phyloP scores from a whole-genome alignment of 2,329 filamentous ascomycete species.

The Diaporthe batatas region DNA sequence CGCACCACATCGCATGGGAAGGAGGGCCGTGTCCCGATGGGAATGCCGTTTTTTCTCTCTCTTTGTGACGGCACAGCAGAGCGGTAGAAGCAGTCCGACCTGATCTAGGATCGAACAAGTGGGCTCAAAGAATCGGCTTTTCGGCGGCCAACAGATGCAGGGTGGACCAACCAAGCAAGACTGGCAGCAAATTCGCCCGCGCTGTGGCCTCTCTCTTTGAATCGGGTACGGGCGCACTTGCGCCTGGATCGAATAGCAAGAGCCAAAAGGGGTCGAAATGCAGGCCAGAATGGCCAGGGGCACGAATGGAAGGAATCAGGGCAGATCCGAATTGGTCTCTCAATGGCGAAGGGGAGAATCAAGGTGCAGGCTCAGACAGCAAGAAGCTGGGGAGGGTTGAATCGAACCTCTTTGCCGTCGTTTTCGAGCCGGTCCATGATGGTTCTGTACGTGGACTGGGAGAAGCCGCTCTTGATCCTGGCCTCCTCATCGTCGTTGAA shows the following conservation, averaged over 20 bases:
- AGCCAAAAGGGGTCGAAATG: slow-evolving; percentile 6
- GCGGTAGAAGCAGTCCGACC: slow-evolving; percentile 31
- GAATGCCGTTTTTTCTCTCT: neutral
- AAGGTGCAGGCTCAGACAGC: slow-evolving; percentile 43
- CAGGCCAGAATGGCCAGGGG: slow-evolving; percentile 10
- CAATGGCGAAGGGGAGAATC: slow-evolving; percentile 34
- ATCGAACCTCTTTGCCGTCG: slow-evolving; percentile 79
- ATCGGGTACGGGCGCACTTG: slow-evolving; percentile 26
- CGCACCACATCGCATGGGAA: neutral
- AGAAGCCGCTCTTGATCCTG: slow-evolving; percentile 74
- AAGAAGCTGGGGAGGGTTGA: slow-evolving; percentile 39
- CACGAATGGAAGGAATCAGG: neutral
- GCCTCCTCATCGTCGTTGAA: slow-evolving; percentile 77
- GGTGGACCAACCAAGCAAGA: slow-evolving; percentile 11
- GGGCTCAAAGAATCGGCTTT: slow-evolving; percentile 7
- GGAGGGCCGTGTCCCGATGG: neutral
- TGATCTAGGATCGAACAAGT: slow-evolving; percentile 33
- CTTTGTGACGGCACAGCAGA: slow-evolving; percentile 45
- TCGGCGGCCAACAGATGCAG: slow-evolving; percentile 10
- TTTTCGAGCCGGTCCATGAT: slow-evolving; percentile 82
- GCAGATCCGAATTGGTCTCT: neutral
- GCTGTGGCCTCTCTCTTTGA: neutral
- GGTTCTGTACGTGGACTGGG: slow-evolving; percentile 78
- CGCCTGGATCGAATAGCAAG: neutral
- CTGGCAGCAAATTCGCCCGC: neutral